These are phyloP conservation scores for Hemileccinum rubropunctum DNA, from an alignment of 768 basidiomycete genomes.

Conservation along the genomic window DNA sequence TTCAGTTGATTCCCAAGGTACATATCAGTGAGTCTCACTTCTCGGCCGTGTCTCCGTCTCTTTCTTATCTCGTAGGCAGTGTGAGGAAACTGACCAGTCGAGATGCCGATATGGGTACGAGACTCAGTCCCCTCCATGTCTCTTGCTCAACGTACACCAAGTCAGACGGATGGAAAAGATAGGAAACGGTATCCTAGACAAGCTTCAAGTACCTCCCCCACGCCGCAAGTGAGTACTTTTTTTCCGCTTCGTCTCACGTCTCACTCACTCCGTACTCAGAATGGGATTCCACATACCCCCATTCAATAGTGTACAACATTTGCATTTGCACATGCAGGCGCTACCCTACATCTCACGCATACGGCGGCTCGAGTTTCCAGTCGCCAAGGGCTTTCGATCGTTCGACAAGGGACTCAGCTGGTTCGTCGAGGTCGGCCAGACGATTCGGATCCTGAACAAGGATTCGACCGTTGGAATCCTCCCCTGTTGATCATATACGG, in stretches of 20 bases:
- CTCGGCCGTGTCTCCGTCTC: no score
- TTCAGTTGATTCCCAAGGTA: slow-evolving; percentile 48
- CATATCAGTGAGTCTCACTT: slow-evolving; percentile 44
- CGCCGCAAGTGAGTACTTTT: slow-evolving; percentile 44
- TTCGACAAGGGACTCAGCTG: slow-evolving; percentile 67
- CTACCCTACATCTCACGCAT: slow-evolving; percentile 54
- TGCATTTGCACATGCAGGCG: slow-evolving; percentile 73
- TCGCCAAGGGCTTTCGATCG: slow-evolving; percentile 35
- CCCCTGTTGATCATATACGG: slow-evolving; percentile 37
- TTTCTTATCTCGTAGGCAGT: slow-evolving; percentile 41
- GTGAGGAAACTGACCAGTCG: slow-evolving; percentile 44
- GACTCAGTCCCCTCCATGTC: slow-evolving; percentile 7
- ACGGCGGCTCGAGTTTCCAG: slow-evolving; percentile 47
- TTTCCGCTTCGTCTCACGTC: neutral
- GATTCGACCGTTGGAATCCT: slow-evolving; percentile 48
- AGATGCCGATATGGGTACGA: slow-evolving; percentile 51
- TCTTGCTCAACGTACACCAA: slow-evolving; percentile 28
- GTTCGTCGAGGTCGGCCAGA: slow-evolving; percentile 66
- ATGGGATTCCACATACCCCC: slow-evolving; percentile 84
- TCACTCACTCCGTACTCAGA: slow-evolving; percentile 33
- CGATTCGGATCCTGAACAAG: slow-evolving; percentile 55
- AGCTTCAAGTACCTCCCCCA: slow-evolving; percentile 37
- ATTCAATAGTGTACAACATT: slow-evolving; percentile 66
- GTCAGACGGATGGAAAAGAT: slow-evolving; percentile 48
- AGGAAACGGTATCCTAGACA: slow-evolving; percentile 52